Evolutionary conservation across 148 eudicot species (phyloP).

Genomic region (Rhododendron mucronatum): DNA sequence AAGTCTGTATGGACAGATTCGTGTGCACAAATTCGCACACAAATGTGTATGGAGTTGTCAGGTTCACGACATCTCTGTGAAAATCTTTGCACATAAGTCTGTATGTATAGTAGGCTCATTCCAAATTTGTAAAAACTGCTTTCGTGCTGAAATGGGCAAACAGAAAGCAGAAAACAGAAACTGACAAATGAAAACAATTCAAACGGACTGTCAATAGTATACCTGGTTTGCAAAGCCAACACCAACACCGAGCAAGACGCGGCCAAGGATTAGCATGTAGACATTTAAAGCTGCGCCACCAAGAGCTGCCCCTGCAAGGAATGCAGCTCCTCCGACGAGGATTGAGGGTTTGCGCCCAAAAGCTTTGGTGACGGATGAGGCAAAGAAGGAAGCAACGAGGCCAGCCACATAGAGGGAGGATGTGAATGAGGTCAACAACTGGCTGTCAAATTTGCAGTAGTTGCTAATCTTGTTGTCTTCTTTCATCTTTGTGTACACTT

Average conservation of each 20-base stretch:
- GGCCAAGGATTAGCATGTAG: conserved; percentile 45
- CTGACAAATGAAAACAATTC: not conserved
- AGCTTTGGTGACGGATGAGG: conserved; percentile 27
- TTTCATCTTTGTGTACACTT: conserved; percentile 25
- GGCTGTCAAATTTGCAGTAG: conserved; percentile 46
- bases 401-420: conserved; percentile 42
- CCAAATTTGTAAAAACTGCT: no score
- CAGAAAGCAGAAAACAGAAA: not conserved
- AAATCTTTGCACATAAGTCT: no score
- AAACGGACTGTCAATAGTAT: not conserved
- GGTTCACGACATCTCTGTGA: no score
- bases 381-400: conserved; percentile 40
- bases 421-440: conserved; percentile 38
- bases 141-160: no score
- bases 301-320: conserved; percentile 32
- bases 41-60: not conserved
- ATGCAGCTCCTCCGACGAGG: conserved; percentile 30
- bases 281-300: conserved; percentile 28
- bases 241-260: conserved; percentile 45
- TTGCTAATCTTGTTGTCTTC: conserved; percentile 35
- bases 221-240: conserved; percentile 54
- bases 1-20: no score
- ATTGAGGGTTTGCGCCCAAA: conserved; percentile 47
- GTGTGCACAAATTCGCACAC: no score
- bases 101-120: no score